These are phyloP conservation scores for Euphorbia schlechtendalii DNA, from an alignment of 441 rosid genomes.

Conservation along the genomic window DNA sequence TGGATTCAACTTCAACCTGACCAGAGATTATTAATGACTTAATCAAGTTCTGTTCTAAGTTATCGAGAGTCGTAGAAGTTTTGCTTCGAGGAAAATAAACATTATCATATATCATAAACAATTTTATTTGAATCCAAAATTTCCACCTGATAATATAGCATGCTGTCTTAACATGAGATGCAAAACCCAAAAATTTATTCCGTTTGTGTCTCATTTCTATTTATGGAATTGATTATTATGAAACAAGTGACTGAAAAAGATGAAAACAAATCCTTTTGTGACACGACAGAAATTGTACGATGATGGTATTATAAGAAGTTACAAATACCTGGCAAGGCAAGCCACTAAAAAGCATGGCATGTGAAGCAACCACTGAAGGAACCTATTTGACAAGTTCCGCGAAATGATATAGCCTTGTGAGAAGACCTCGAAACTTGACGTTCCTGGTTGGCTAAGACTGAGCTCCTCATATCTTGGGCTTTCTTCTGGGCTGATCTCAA, in stretches of 20 bases:
- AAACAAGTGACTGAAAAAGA: no score
- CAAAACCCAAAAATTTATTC: no score
- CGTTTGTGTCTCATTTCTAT: no score
- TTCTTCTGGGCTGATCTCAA: conserved; percentile 77
- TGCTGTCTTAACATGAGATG: conserved; percentile 1
- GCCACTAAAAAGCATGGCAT: conserved; percentile 36
- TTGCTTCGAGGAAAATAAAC: neutral
- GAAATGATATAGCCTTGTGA: conserved; percentile 38
- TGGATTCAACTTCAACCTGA: conserved; percentile 18
- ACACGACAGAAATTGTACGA: no score
- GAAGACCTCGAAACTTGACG: conserved; percentile 39
- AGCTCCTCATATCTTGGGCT: conserved; percentile 89
- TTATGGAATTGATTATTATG: no score
- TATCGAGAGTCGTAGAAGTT: neutral
- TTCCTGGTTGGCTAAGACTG: conserved; percentile 43
- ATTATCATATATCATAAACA: no score
- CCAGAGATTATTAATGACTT: conserved; percentile 5
- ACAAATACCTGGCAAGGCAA: conserved; percentile 9
- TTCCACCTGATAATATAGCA: neutral
- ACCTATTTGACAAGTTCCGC: conserved; percentile 51
- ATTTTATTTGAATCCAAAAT: neutral
- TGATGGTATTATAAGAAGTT: no score
- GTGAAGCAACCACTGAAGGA: conserved; percentile 47
- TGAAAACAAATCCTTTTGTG: no score
- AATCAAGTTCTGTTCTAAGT: neutral